phyloP scores from a whole-genome alignment of 257 asterid species.

The Verbascum thapsus region DNA sequence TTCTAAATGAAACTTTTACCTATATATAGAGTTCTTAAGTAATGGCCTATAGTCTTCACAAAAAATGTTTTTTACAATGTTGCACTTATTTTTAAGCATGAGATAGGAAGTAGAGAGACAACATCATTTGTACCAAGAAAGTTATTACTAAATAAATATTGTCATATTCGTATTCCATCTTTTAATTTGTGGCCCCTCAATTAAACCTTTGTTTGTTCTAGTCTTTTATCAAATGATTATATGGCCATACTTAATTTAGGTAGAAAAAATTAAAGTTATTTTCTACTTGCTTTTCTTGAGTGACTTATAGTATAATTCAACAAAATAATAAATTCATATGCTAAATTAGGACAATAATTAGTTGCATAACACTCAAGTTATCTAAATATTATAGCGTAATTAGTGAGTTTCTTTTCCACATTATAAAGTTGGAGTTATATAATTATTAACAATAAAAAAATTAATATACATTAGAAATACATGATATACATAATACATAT shows the following conservation, averaged over 20 bases:
- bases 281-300: no score
- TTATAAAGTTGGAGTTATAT: no score
- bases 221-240: constrained; percentile 46
- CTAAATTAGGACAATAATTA: no score
- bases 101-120: constrained; percentile 46
- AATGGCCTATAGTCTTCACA: neutral
- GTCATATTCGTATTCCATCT: constrained; percentile 46
- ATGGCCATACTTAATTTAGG: constrained; percentile 27
- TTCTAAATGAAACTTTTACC: neutral
- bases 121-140: constrained; percentile 44
- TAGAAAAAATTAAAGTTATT: neutral
- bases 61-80: constrained; percentile 1
- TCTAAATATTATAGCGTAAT: no score
- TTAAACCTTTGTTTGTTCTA: constrained; percentile 35
- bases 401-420: no score
- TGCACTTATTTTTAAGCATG: constrained; percentile 34
- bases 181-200: constrained; percentile 37
- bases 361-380: no score
- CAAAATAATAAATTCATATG: no score
- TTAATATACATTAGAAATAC: no score
- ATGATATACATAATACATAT: neutral
- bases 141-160: constrained; percentile 27
- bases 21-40: neutral
- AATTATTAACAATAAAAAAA: no score
- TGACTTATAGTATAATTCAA: no score